Evolutionary conservation across 2,329 filamentous ascomycete species (phyloP), one percentile per base, ranked within the genome.

Genomic region (Arthrinium puccinioides): DNA sequence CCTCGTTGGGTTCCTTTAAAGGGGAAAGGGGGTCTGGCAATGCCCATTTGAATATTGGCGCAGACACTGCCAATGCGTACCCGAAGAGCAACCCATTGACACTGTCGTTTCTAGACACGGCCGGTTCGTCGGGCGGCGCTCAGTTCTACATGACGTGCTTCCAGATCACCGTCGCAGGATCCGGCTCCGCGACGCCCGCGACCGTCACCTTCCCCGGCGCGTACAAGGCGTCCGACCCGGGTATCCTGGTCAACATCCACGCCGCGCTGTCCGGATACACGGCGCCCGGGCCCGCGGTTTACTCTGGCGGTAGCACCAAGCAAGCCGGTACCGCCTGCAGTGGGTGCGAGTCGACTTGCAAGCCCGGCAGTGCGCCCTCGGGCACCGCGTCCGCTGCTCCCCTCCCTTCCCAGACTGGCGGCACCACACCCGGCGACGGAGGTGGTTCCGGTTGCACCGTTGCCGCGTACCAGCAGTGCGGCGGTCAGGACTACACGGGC

Each of bases 201-300:
- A 54, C 53, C 15, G 54, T 56, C 14, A 43, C 28, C 26, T 58
- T 71, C 44, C 69, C 69, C 1, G 62, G 65, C 1, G 67, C 66
- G 1, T 67, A 69, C 50, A 57, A 57, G 44, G 51, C 60, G 5
- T 54, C 43, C 13, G 64, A 72, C 44, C 63, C 67, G 0, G 68
- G 68, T 9, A 67, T 72, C 39, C 53, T 61, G 20, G 53, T 71
- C 47, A 68, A 69, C 51, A 71, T 72, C 43, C 66, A 71, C 51
- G 49, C 57, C 8, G 53, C 59, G 31, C 44, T 69, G 37, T 46
- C 45, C 15, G 55, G 47, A 2, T 70, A 71, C 39, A 48, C 57
- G 5, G 63, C 63, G 5, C 67, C 68, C 1, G 67, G 68, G 4
- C 66, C 66, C 3, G 47, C 55, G 2, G 66, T 70, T 19, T 55